phyloP scores from a whole-genome alignment of 192 early-diverging fungal species.

The Coemansia sp. region DNA sequence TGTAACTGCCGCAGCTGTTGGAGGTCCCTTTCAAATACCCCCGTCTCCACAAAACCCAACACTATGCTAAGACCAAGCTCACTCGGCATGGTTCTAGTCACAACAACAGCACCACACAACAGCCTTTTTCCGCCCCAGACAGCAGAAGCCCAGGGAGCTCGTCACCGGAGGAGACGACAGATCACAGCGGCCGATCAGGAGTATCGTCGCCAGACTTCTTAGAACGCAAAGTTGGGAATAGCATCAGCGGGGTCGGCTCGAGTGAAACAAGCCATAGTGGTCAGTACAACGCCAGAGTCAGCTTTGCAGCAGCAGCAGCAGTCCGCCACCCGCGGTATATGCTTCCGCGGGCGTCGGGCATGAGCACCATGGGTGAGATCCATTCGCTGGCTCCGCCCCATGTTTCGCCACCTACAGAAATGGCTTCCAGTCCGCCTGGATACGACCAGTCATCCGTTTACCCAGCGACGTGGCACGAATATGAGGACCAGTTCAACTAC shows the following conservation, averaged over 20 bases:
- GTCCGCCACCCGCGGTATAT: slow-evolving; percentile 38
- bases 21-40: slow-evolving; percentile 55
- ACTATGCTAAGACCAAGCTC: slow-evolving; percentile 9
- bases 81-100: not conserved
- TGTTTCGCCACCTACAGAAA: slow-evolving; percentile 10
- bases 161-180: not conserved
- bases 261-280: not conserved
- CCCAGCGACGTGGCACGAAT: slow-evolving; percentile 49
- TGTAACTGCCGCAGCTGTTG: slow-evolving; percentile 39
- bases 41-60: slow-evolving; percentile 38
- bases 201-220: not conserved
- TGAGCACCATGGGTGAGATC: slow-evolving; percentile 53
- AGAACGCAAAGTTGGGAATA: not conserved
- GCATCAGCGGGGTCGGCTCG: too few species aligned
- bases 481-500: slow-evolving; percentile 53
- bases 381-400: slow-evolving; percentile 27
- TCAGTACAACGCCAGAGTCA: not conserved
- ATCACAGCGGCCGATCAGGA: not conserved
- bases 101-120: slow-evolving; percentile 6
- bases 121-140: not conserved
- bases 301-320: too few species aligned
- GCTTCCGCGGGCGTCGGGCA: slow-evolving; percentile 40
- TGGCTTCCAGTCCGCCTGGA: slow-evolving; percentile 13
- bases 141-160: not conserved
- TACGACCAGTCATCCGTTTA: slow-evolving; percentile 27